phyloP scores from a whole-genome alignment of 495 filamentous ascomycete genomes.

The Annulohypoxylon stygium region DNA sequence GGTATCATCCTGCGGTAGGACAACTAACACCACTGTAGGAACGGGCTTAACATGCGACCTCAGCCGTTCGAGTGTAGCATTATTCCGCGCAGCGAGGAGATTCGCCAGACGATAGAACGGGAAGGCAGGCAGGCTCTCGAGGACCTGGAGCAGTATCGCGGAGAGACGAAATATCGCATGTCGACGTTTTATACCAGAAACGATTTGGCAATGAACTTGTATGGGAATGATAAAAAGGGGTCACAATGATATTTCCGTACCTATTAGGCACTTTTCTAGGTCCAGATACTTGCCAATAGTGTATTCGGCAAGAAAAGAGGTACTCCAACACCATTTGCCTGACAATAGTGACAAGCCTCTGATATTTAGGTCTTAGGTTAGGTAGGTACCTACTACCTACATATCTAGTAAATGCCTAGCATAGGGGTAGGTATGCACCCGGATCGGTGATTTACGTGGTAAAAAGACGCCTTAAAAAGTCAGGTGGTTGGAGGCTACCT shows the following conservation, averaged over 20 bases:
- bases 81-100: conserved; percentile 61
- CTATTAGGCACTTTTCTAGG: too few relatives aligned
- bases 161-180: conserved; percentile 70
- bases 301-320: too few relatives aligned
- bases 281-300: too few relatives aligned
- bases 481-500: too few relatives aligned
- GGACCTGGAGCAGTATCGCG: conserved; percentile 67
- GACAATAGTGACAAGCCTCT: too few relatives aligned
- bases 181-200: conserved; percentile 61
- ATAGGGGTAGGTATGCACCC: too few relatives aligned
- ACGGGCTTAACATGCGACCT: conserved; percentile 69
- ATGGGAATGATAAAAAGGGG: conserved; percentile 40
- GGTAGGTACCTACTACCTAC: too few relatives aligned
- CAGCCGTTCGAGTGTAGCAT: conserved; percentile 67
- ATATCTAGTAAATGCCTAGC: too few relatives aligned
- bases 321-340: too few relatives aligned
- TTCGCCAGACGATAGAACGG: conserved; percentile 64
- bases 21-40: conserved; percentile 55
- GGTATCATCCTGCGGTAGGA: not conserved
- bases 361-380: too few relatives aligned
- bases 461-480: too few relatives aligned
- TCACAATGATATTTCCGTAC: not conserved
- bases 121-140: conserved; percentile 67
- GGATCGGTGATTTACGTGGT: too few relatives aligned
- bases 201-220: conserved; percentile 44